A percentile compares a stretch with the other conserved stretches of the same genome.
These are phyloP conservation scores for Pseudogymnoascus sp. DNA, from an alignment of 2,329 filamentous ascomycete genomes.

Conservation along the genomic window DNA sequence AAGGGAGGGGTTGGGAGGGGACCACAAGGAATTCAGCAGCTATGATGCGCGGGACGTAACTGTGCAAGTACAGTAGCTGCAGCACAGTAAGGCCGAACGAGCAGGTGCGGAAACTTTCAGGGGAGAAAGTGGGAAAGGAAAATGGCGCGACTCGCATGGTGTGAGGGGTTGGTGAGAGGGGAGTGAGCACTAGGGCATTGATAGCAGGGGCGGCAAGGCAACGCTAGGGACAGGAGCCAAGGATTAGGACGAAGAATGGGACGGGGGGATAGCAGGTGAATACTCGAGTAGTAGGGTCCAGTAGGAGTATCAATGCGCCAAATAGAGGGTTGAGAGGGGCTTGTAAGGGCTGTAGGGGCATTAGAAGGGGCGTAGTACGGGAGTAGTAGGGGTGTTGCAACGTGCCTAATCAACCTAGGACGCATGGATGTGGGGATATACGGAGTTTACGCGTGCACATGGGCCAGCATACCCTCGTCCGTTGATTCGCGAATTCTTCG, in stretches of 20 bases:
- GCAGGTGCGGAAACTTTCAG: not conserved
- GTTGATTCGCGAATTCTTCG: slow-evolving; percentile 4
- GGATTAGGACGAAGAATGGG: not conserved
- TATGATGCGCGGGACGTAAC: not conserved
- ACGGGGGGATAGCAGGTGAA: not conserved
- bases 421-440: slow-evolving; percentile 5
- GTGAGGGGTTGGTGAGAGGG: not conserved
- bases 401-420: slow-evolving; percentile 4
- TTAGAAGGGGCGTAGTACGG: not conserved
- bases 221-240: not conserved
- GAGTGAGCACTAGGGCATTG: not conserved
- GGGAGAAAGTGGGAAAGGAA: not conserved
- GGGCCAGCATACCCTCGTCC: slow-evolving; percentile 1
- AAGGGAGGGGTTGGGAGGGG: not conserved
- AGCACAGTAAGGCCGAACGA: slow-evolving; percentile 1
- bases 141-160: not conserved
- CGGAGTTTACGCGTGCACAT: slow-evolving; percentile 2
- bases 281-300: not conserved
- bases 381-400: not conserved
- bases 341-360: not conserved
- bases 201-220: slow-evolving; percentile 6
- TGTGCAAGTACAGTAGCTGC: not conserved
- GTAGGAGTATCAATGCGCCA: not conserved
- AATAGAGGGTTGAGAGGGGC: not conserved
- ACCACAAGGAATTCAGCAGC: not conserved